Evolutionary conservation across 208 protist species (phyloP).

Genomic region (Crithidia expoeki): DNA sequence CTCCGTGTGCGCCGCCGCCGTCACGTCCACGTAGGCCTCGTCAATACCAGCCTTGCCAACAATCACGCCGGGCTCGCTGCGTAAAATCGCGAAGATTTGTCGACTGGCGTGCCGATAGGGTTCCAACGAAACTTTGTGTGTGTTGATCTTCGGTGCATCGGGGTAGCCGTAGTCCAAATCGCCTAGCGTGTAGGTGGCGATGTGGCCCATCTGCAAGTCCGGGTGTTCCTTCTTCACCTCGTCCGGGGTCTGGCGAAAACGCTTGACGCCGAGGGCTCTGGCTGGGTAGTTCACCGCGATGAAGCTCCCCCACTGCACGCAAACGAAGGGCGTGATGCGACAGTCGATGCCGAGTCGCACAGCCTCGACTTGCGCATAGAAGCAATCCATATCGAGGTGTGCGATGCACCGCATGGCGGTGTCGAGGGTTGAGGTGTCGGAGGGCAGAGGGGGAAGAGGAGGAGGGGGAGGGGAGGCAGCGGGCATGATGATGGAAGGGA

Average conservation of each 20-base stretch:
- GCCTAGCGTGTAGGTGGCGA: constrained; percentile 79
- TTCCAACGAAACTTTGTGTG: constrained; percentile 86
- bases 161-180: too few species aligned
- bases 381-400: background rate
- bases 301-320: constrained; percentile 84
- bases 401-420: background rate
- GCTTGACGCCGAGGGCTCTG: constrained; percentile 64
- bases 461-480: background rate
- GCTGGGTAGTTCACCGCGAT: constrained; percentile 94
- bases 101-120: constrained; percentile 83
- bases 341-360: constrained; percentile 65
- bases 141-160: constrained; percentile 25
- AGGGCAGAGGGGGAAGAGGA: background rate
- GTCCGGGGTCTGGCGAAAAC: constrained; percentile 51
- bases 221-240: constrained; percentile 56
- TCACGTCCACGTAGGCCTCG: constrained; percentile 91
- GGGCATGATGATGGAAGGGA: too few species aligned
- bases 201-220: constrained; percentile 43
- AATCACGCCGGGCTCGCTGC: constrained; percentile 45
- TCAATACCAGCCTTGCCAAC: constrained; percentile 85
- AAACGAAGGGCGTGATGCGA: constrained; percentile 63
- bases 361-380: background rate
- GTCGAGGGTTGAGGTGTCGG: background rate
- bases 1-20: too few species aligned
- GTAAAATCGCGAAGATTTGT: constrained; percentile 72